These are phyloP conservation scores for Pterocarpus macrocarpus DNA, from an alignment of 306 rosid genomes.

Conservation along the genomic window DNA sequence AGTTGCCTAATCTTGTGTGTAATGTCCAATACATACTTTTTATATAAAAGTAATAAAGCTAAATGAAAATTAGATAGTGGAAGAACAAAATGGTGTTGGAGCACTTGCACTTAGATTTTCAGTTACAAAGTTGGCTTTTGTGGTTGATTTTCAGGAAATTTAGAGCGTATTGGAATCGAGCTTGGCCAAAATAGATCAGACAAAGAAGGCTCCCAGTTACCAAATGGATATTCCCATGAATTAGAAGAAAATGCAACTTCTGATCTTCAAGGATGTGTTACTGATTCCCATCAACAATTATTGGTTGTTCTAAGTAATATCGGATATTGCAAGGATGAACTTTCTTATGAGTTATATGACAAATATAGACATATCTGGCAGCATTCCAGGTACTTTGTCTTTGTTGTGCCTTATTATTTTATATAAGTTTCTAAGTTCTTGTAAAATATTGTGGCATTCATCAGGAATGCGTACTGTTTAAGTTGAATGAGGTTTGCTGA, in stretches of 20 bases:
- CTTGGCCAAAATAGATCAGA: constrained; percentile 68
- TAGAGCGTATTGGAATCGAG: constrained; percentile 81
- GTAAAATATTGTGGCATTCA: constrained; percentile 29
- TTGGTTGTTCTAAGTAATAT: constrained; percentile 90
- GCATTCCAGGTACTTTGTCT: constrained; percentile 72
- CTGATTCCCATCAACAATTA: constrained; percentile 81
- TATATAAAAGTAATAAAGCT: constrained; percentile 7
- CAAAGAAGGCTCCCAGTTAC: constrained; percentile 64
- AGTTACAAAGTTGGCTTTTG: constrained; percentile 43
- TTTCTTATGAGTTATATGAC: constrained; percentile 81
- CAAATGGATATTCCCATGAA: constrained; percentile 78
- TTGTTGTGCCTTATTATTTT: constrained; percentile 7
- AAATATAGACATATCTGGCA: constrained; percentile 88
- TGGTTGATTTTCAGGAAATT: constrained; percentile 67
- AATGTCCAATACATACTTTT: constrained; percentile 26
- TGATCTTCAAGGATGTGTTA: constrained; percentile 66
- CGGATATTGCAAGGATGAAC: constrained; percentile 97
- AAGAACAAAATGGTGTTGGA: constrained; percentile 27
- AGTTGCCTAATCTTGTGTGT: constrained; percentile 29
- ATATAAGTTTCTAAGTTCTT: constrained; percentile 1
- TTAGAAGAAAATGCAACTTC: constrained; percentile 61
- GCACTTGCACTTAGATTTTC: constrained; percentile 31
- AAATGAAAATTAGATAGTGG: constrained; percentile 24
- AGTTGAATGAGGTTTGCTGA: constrained; percentile 28
- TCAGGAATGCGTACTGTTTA: background rate